Base-by-base conservation (phyloP, 73 alveolate genomes). In the Diophrys sp. region DNA sequence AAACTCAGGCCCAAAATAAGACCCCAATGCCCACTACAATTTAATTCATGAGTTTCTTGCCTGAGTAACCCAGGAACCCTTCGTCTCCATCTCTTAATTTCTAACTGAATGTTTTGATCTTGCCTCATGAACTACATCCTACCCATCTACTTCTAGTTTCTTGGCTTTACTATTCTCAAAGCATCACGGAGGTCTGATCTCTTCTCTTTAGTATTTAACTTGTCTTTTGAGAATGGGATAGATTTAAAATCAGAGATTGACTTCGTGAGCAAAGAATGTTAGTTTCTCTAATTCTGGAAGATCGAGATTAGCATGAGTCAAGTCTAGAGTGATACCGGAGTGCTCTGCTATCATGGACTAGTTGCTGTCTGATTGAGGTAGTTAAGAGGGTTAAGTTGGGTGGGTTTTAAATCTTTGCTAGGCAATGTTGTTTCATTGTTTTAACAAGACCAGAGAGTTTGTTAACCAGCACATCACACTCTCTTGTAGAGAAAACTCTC, bases 121-220 rank as follows among this genome's bases (percentile, higher is more conserved):
- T 91, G 55, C 91, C 83, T 54, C 87, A 80, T n/a, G 89, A 31
- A 93, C 93, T 2, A 84, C 98, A 81, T 93, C 94, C 25, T 74
- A 80, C 67, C 91, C 96, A 34, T 88, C 91, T 0, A 91, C 90
- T 31, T 71, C 78, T 14, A 88, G 73, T 32, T 76, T 28, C 57
- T 81, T 87, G 31, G 79, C 90, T 75, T 78, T 88, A 54, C 79
- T 70, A 91, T 83, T 77, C 99, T 81, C 18, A 95, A 81, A n/a
- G 97, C 97, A 0, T 83, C 94, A 82, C 93, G 99, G 73, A 93
- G 91, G 70, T 90, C 99, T 26, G 98, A 80, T 44, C 99, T 74
- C 70, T 84, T 84, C 75, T 95, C 98, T 11, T 98, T 95, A 53
- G 74, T 72, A 78, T 95, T 95, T 82, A 95, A 77, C 77, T 83